Conservation (phyloP, 2,329 filamentous ascomycete genomes). For the Rachicladosporium sp. region DNA sequence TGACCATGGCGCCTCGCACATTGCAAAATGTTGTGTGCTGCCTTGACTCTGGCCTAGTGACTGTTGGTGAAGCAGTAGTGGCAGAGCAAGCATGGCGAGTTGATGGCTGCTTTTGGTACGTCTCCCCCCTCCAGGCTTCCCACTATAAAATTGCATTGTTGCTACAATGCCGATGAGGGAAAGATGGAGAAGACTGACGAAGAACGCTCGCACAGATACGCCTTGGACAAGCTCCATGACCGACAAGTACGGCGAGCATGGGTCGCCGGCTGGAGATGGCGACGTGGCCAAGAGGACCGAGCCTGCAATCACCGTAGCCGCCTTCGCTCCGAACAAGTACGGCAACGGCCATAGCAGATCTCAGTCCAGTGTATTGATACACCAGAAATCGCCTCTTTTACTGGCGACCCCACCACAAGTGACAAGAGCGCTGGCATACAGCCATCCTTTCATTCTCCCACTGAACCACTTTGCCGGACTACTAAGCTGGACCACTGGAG, state of each 20-base stretch:
- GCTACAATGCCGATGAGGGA: constrained; percentile 4
- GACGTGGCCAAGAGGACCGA: constrained; percentile 12
- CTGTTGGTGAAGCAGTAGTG: too few species aligned
- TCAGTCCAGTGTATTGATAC: constrained; percentile 57
- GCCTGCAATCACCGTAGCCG: constrained; percentile 64
- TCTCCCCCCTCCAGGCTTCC: background rate
- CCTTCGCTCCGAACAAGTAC: constrained; percentile 80
- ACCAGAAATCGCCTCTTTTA: constrained; percentile 88
- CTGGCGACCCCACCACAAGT: constrained; percentile 90
- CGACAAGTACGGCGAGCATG: constrained; percentile 30
- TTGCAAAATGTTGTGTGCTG: too few species aligned
- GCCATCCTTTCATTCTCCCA: constrained; percentile 83
- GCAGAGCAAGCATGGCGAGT: constrained; percentile 3
- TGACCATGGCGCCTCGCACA: too few species aligned
- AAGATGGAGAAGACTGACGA: constrained; percentile 10
- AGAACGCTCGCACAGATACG: constrained; percentile 21
- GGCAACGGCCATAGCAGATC: constrained; percentile 11
- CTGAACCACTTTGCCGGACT: constrained; percentile 76
- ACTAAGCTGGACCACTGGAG: constrained; percentile 84
- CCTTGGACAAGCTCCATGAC: constrained; percentile 42
- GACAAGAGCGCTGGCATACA: constrained; percentile 87
- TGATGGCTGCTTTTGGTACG: constrained; percentile 19
- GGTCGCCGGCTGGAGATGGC: constrained; percentile 24
- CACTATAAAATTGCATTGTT: too few species aligned
- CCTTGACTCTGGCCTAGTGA: too few species aligned